A percentile compares a stretch with the other conserved stretches of the same genome.
Conservation (phyloP, 2,329 filamentous ascomycete species). For the Cordyceps militaris region DNA sequence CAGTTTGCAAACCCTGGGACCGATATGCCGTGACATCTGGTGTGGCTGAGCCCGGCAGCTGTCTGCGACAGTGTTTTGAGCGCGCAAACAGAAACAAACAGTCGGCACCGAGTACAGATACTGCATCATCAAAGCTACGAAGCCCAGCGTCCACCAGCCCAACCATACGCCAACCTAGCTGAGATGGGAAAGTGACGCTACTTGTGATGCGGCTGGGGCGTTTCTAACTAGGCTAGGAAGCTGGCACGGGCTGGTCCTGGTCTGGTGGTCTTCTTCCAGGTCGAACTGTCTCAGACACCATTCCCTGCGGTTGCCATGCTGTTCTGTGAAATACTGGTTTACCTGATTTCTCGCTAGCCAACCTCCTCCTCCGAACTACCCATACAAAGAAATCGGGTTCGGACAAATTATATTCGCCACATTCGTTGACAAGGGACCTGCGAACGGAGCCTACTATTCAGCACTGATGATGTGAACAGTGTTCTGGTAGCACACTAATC, state of each 20-base stretch:
- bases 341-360: background rate
- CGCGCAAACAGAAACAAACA: background rate
- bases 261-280: background rate
- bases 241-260: too few relatives aligned
- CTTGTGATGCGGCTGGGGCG: background rate
- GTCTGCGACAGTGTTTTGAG: background rate
- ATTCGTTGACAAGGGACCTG: too few relatives aligned
- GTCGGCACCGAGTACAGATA: background rate
- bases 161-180: background rate
- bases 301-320: too few relatives aligned
- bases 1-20: background rate
- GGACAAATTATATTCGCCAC: too few relatives aligned
- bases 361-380: too few relatives aligned
- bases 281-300: too few relatives aligned
- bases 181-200: background rate
- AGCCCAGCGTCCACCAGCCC: background rate
- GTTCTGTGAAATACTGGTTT: too few relatives aligned
- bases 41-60: slow-evolving; percentile 8
- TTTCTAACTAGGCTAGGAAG: background rate
- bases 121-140: background rate
- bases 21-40: background rate
- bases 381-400: too few relatives aligned
- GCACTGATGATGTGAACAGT: too few relatives aligned
- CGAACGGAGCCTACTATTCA: too few relatives aligned
- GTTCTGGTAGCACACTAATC: too few relatives aligned